A percentile compares a stretch with the other conserved stretches of the same genome.
Conservation (phyloP, 176 grass and related monocot genomes). For the Musa acuminata region DNA sequence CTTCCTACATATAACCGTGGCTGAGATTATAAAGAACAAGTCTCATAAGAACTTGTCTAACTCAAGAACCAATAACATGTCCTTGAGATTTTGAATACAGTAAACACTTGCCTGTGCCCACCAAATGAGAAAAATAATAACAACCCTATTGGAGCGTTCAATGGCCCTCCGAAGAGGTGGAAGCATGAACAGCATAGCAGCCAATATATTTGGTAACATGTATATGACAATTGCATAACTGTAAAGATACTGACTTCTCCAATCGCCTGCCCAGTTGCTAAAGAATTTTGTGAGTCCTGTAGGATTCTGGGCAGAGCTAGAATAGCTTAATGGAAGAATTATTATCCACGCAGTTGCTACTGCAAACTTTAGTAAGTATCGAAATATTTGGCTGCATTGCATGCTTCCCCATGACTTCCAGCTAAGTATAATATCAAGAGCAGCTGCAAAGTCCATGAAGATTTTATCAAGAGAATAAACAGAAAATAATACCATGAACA, state of each 20-base stretch:
- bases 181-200: slow-evolving; percentile 82
- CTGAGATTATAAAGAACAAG: slow-evolving; percentile 26
- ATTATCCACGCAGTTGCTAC: slow-evolving; percentile 83
- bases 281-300: slow-evolving; percentile 74
- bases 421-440: slow-evolving; percentile 72
- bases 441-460: slow-evolving; percentile 40
- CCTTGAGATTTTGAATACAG: slow-evolving; percentile 4
- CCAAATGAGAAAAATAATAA: slow-evolving; percentile 80
- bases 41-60: neutral
- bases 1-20: slow-evolving; percentile 84
- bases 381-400: slow-evolving; percentile 55
- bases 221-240: slow-evolving; percentile 82
- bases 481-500: neutral
- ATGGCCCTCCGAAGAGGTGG: slow-evolving; percentile 41
- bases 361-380: slow-evolving; percentile 70
- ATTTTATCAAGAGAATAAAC: neutral
- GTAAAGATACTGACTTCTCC: slow-evolving; percentile 62
- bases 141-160: slow-evolving; percentile 56
- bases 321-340: slow-evolving; percentile 63
- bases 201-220: slow-evolving; percentile 82
- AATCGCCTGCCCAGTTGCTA: slow-evolving; percentile 68
- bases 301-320: slow-evolving; percentile 69
- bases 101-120: slow-evolving; percentile 76
- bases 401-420: slow-evolving; percentile 90
- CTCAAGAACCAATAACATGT: neutral